Evolutionary conservation across 352 stramenopile species (phyloP).

Genomic region (Phytophthora cactorum): DNA sequence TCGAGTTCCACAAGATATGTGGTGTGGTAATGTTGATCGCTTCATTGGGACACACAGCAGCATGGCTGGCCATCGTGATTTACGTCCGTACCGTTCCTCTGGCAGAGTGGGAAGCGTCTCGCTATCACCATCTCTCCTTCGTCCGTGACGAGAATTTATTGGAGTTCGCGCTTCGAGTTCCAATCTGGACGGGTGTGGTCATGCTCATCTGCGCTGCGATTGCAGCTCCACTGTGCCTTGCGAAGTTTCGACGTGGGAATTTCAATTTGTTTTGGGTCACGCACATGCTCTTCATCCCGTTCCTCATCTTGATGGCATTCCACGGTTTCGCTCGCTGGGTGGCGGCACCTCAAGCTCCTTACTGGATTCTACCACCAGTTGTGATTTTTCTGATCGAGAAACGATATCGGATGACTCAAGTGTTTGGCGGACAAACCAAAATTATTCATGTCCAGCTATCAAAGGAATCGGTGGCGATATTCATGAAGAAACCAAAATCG

Average conservation of each 20-base stretch:
- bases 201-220: slow-evolving; percentile 67
- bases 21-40: slow-evolving; percentile 73
- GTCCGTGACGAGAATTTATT: slow-evolving; percentile 57
- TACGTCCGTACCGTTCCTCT: slow-evolving; percentile 49
- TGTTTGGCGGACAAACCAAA: slow-evolving; percentile 57
- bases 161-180: slow-evolving; percentile 50
- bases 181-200: slow-evolving; percentile 64
- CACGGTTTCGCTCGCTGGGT: slow-evolving; percentile 75
- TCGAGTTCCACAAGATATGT: slow-evolving; percentile 82
- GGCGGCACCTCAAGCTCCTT: slow-evolving; percentile 53
- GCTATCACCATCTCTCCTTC: slow-evolving; percentile 54
- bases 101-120: slow-evolving; percentile 49
- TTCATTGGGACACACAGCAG: slow-evolving; percentile 54
- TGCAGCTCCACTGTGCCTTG: slow-evolving; percentile 51
- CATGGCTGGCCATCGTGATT: slow-evolving; percentile 64
- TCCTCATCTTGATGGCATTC: slow-evolving; percentile 68
- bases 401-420: slow-evolving; percentile 60
- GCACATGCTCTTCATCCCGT: slow-evolving; percentile 71
- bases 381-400: slow-evolving; percentile 71
- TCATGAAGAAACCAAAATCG: slow-evolving; percentile 63
- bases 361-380: slow-evolving; percentile 62
- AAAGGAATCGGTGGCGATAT: slow-evolving; percentile 64
- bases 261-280: slow-evolving; percentile 77
- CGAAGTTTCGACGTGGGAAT: slow-evolving; percentile 56
- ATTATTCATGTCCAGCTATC: slow-evolving; percentile 58